phyloP scores from a whole-genome alignment of 2,329 filamentous ascomycete genomes.

The Niveomyces coronatus region DNA sequence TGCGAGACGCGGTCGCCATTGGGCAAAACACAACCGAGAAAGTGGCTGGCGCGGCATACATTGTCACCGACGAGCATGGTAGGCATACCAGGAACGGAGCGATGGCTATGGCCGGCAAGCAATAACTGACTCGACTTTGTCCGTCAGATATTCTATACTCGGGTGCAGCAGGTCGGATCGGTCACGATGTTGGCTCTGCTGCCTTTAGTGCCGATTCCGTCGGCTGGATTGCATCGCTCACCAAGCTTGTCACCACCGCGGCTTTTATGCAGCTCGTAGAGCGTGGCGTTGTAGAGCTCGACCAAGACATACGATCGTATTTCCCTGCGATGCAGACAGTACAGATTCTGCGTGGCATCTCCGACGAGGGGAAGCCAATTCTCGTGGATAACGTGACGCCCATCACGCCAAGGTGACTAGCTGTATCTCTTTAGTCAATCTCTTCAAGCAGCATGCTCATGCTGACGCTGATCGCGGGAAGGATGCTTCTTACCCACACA shows the following conservation, averaged over 20 bases:
- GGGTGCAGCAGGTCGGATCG: slow-evolving; percentile 26
- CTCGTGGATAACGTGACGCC: slow-evolving; percentile 25
- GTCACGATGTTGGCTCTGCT: slow-evolving; percentile 18
- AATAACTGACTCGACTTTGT: no score
- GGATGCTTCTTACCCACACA: slow-evolving; percentile 38
- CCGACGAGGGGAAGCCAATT: slow-evolving; percentile 24
- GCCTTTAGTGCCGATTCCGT: slow-evolving; percentile 24
- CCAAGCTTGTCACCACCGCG: slow-evolving; percentile 30
- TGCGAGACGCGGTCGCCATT: slow-evolving; percentile 19
- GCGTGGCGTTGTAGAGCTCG: slow-evolving; percentile 22
- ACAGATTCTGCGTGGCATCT: slow-evolving; percentile 28
- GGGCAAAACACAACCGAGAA: slow-evolving; percentile 21
- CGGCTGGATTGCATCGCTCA: slow-evolving; percentile 30
- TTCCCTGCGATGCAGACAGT: slow-evolving; percentile 24
- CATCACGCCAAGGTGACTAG: slow-evolving; percentile 26
- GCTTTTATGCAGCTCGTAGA: slow-evolving; percentile 31
- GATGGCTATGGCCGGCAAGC: no score
- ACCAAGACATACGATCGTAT: slow-evolving; percentile 24
- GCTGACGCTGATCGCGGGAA: slow-evolving; percentile 7
- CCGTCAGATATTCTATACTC: slow-evolving; percentile 25
- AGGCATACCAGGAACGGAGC: no score
- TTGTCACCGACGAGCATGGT: slow-evolving; percentile 24
- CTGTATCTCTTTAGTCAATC: background rate
- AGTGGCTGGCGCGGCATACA: slow-evolving; percentile 27
- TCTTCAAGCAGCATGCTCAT: background rate